A percentile compares a stretch with the other conserved stretches of the same genome.
These are phyloP conservation scores for Fallopia convolvulus DNA, from an alignment of 148 eudicot species.

Conservation along the genomic window DNA sequence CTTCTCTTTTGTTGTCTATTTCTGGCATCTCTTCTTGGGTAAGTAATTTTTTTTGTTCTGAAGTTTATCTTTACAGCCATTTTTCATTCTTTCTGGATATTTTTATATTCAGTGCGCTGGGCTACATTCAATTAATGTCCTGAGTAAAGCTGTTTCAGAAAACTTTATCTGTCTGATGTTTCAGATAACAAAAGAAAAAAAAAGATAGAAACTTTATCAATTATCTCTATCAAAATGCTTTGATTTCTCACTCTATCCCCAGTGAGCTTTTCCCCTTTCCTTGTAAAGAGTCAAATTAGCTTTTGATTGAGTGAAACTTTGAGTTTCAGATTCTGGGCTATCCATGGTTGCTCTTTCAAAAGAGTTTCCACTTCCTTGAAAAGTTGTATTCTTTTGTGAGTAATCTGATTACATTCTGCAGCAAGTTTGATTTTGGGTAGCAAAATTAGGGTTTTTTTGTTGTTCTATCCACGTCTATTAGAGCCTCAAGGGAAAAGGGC, in stretches of 20 bases:
- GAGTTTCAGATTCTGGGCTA: not conserved
- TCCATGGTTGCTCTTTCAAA: slow-evolving; percentile 4
- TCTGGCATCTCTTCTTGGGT: not conserved
- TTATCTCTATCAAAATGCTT: not conserved
- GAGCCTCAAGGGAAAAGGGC: not conserved
- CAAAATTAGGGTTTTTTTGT: not conserved
- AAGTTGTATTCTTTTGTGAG: not conserved
- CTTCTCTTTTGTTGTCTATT: slow-evolving; percentile 3
- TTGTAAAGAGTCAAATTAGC: not conserved
- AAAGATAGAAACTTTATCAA: not conserved
- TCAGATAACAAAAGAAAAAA: not conserved
- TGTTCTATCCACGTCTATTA: too few species aligned
- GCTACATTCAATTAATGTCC: not conserved
- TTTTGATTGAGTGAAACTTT: not conserved
- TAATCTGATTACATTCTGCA: not conserved
- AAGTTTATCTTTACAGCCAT: not conserved
- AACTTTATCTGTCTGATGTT: not conserved
- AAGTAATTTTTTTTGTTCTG: not conserved
- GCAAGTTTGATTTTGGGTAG: not conserved
- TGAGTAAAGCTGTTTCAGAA: not conserved
- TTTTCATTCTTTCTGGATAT: not conserved
- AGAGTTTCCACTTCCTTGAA: not conserved
- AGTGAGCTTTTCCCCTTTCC: not conserved
- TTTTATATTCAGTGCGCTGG: not conserved
- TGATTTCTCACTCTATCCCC: not conserved